Evolutionary conservation across 805 yeast genomes (phyloP).

Genomic region (Maudiozyma turicensis): DNA sequence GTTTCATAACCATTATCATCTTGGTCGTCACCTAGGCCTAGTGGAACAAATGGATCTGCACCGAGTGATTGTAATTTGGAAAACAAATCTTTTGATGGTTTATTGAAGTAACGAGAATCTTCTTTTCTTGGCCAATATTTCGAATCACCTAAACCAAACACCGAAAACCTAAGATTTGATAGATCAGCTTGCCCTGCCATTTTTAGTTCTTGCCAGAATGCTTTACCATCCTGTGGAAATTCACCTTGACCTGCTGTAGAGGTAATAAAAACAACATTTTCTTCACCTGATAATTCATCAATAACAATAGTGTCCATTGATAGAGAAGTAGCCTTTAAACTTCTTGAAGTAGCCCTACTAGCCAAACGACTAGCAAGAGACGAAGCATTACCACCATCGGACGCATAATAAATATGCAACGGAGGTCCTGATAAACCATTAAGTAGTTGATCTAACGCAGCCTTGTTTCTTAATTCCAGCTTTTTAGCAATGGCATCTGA

Average conservation of each 20-base stretch:
- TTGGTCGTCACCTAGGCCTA: constrained; percentile 94
- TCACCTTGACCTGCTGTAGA: constrained; percentile 97
- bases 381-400: constrained; percentile 88
- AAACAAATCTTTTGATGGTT: constrained; percentile 70
- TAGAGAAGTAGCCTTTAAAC: constrained; percentile 43
- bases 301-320: constrained; percentile 58
- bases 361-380: constrained; percentile 68
- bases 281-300: constrained; percentile 59
- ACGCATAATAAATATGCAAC: constrained; percentile 72
- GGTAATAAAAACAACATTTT: constrained; percentile 61
- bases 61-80: constrained; percentile 60
- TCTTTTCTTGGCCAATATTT: constrained; percentile 96
- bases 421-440: constrained; percentile 93
- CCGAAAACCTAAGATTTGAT: constrained; percentile 48
- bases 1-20: constrained; percentile 93
- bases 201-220: constrained; percentile 66
- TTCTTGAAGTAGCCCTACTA: constrained; percentile 73
- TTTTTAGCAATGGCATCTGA: constrained; percentile 49
- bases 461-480: constrained; percentile 61
- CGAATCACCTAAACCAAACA: constrained; percentile 91
- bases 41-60: constrained; percentile 57
- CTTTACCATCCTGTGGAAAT: constrained; percentile 68
- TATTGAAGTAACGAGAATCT: constrained; percentile 87
- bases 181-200: constrained; percentile 57
- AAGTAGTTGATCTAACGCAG: constrained; percentile 63